Conservation (phyloP, 148 eudicot genomes). For the Cornus florida region DNA sequence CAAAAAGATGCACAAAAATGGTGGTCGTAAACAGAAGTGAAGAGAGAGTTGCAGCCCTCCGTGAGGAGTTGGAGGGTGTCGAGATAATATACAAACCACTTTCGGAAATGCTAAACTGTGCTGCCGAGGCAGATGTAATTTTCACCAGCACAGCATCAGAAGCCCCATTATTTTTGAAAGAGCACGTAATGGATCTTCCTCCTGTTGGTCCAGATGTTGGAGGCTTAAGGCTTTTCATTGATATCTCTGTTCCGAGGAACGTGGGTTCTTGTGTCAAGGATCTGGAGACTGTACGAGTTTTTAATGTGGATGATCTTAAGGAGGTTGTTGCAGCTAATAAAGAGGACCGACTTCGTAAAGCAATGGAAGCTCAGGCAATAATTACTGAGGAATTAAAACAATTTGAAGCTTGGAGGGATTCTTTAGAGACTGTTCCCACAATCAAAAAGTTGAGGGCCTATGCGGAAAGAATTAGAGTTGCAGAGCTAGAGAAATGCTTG, state of each 20-base stretch:
- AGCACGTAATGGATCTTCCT: constrained; percentile 64
- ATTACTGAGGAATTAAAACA: constrained; percentile 68
- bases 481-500: constrained; percentile 85
- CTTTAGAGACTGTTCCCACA: constrained; percentile 91
- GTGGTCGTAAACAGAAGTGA: constrained; percentile 85
- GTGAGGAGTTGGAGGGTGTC: constrained; percentile 64
- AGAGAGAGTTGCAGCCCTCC: constrained; percentile 70
- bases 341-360: constrained; percentile 83
- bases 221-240: constrained; percentile 69
- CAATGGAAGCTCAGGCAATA: constrained; percentile 84
- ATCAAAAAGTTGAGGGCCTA: constrained; percentile 90
- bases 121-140: constrained; percentile 85
- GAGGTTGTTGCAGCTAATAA: constrained; percentile 95
- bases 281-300: constrained; percentile 54
- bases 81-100: constrained; percentile 84
- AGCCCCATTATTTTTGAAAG: constrained; percentile 59
- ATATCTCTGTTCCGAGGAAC: constrained; percentile 93
- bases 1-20: constrained; percentile 89
- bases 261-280: constrained; percentile 74
- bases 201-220: constrained; percentile 57
- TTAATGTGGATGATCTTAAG: constrained; percentile 92
- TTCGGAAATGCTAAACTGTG: constrained; percentile 64
- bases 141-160: constrained; percentile 94
- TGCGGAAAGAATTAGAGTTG: constrained; percentile 79
- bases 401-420: constrained; percentile 97